Base-by-base conservation (phyloP, 2,329 filamentous ascomycete genomes). In the Sporothrix phasma region DNA sequence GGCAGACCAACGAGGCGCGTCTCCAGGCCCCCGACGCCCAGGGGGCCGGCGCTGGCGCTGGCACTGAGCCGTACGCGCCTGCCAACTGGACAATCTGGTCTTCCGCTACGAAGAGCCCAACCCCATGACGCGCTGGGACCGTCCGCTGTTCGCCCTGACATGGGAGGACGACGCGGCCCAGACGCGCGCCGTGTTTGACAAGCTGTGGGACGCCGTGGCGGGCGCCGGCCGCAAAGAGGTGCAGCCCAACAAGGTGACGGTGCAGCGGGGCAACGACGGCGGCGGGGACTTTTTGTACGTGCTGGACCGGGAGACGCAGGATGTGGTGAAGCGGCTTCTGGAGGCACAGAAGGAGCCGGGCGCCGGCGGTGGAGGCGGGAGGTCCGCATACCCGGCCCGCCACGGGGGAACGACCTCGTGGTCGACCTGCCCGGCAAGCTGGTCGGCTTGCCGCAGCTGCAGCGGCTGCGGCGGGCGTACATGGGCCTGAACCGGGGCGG, bases 31-130 rank as follows among this genome's bases (percentile, higher is more conserved):
- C 24, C 19, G 39, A 11, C 19, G 46, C 77, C 54, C n/a, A n/a
- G n/a, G 65, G 29, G 5, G 5, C 39, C 5, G 17, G 6, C 34
- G 13, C 5, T 13, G 34, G 8, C 10, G 13, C 34, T 13, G 5
- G 1, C 34, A 37, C 34, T 17, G 78, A 79, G 43, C 72, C 81
- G 0, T 86, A 86, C 67, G 78, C 79, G 49, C 76, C 76, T 1
- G 77, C 74, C 17, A 88, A 89, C 72, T 90, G 89, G 88, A 92
- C 68, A 91, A 92, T 69, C 80, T 92, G 11, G 84, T 91, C 39
- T 93, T 90, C 72, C 81, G 90, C 63, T 92, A 92, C 72, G 90
- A 95, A 74, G 90, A 95, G 75, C 90, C 90, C 15, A 94, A 93
- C 72, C 84, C 87, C 24, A 92, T 93, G 88, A 87, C 83, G 2